Evolutionary conservation across 306 rosid species (phyloP).

Genomic region (Cicer chorassanicum): DNA sequence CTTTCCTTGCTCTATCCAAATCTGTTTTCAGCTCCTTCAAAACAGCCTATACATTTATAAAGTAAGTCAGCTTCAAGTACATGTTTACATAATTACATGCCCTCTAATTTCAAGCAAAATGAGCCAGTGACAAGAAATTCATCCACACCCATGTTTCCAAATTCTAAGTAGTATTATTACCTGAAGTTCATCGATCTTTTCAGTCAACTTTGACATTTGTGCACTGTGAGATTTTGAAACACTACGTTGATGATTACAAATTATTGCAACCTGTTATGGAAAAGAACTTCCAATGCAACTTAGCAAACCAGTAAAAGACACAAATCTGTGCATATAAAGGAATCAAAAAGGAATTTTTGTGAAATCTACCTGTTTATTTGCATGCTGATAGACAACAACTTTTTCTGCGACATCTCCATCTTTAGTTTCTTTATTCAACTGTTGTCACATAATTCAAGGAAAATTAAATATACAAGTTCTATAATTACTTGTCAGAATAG

Average conservation of each 20-base stretch:
- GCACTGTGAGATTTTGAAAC: conserved; percentile 87
- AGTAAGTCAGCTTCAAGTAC: conserved; percentile 29
- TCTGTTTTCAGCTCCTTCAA: conserved; percentile 83
- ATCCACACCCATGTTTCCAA: conserved; percentile 21
- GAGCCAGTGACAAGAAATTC: conserved; percentile 23
- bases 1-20: conserved; percentile 83
- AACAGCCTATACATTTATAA: conserved; percentile 55
- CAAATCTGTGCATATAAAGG: conserved; percentile 3
- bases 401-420: conserved; percentile 79
- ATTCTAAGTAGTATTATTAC: conserved; percentile 49
- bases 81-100: conserved; percentile 9
- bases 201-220: conserved; percentile 76
- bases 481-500: not conserved
- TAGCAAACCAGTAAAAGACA: conserved; percentile 28
- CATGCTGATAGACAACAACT: conserved; percentile 72
- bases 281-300: conserved; percentile 39
- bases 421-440: conserved; percentile 78
- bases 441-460: conserved; percentile 43
- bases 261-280: conserved; percentile 85
- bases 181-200: conserved; percentile 86
- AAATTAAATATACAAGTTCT: conserved; percentile 38
- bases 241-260: conserved; percentile 96
- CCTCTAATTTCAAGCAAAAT: conserved; percentile 22
- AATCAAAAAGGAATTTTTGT: conserved; percentile 23
- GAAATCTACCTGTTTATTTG: conserved; percentile 90